Percentiles rank a stretch among this genome's conserved stretches.
phyloP scores from a whole-genome alignment of 805 yeast genomes.

The Nematodospora valgi region DNA sequence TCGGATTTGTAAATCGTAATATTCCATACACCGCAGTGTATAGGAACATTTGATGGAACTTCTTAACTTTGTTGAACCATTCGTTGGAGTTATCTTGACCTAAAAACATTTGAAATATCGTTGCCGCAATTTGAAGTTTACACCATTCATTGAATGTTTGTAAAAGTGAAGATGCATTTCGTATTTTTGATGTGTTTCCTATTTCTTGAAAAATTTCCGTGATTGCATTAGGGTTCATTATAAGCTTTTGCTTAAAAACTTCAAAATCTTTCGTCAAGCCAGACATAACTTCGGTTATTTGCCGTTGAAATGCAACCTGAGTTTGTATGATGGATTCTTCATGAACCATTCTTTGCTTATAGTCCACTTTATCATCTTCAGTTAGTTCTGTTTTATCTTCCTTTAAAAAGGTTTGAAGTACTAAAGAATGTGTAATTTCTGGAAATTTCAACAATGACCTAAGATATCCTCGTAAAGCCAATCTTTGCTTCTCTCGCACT shows the following conservation, averaged over 20 bases:
- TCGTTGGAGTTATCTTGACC: constrained; percentile 82
- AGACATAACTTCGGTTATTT: constrained; percentile 56
- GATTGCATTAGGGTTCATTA: constrained; percentile 53
- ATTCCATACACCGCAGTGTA: constrained; percentile 75
- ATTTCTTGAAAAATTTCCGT: constrained; percentile 63
- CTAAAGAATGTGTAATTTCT: constrained; percentile 51
- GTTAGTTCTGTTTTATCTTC: constrained; percentile 32
- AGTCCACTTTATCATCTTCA: constrained; percentile 50
- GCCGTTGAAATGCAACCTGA: constrained; percentile 69
- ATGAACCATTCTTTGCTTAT: constrained; percentile 51
- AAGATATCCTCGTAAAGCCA: constrained; percentile 74
- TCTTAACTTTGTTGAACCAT: constrained; percentile 63
- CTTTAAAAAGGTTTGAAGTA: constrained; percentile 53
- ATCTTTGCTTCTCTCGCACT: constrained; percentile 72
- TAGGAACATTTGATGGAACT: constrained; percentile 77
- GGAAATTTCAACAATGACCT: constrained; percentile 48
- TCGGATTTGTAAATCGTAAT: constrained; percentile 81
- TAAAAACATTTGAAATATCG: constrained; percentile 73
- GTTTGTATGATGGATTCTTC: constrained; percentile 57
- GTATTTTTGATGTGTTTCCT: constrained; percentile 48
- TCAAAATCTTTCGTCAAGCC: constrained; percentile 55
- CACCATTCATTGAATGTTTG: constrained; percentile 76
- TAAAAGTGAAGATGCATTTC: constrained; percentile 63
- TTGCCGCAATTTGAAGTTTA: constrained; percentile 78
- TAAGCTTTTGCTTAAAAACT: constrained; percentile 52